Conservation (phyloP, 1,284 basidiomycete species). For the Exobasidium rhododendri region DNA sequence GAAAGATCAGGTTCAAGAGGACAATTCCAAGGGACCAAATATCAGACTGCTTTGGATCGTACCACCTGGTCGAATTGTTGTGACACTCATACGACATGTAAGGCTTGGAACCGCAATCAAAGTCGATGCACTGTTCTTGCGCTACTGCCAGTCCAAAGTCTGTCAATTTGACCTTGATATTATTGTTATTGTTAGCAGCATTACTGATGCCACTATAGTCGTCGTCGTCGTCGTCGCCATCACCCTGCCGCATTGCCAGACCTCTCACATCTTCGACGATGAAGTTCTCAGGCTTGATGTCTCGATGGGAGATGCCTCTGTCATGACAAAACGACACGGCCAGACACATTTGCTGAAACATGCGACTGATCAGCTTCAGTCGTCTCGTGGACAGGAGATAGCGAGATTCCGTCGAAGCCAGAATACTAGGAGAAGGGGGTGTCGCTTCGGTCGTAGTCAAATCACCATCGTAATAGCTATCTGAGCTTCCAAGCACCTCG, state of each 20-base stretch:
- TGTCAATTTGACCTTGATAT: conserved; percentile 77
- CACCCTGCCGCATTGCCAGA: too few relatives aligned
- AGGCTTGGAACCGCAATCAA: conserved; percentile 96
- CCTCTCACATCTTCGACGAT: conserved; percentile 54
- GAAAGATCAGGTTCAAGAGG: conserved; percentile 97
- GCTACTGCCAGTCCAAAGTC: conserved; percentile 95
- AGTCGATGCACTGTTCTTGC: conserved; percentile 82
- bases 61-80: conserved; percentile 90
- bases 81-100: conserved; percentile 99
- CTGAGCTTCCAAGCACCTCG: conserved; percentile 8
- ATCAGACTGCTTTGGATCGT: conserved; percentile 89
- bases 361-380: conserved; percentile 84
- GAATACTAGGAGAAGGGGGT: conserved; percentile 86
- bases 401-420: conserved; percentile 70
- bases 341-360: conserved; percentile 98
- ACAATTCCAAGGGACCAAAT: conserved; percentile 99
- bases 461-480: conserved; percentile 12
- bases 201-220: neutral
- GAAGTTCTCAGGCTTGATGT: conserved; percentile 80
- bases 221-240: neutral
- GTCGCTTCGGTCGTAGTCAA: conserved; percentile 31
- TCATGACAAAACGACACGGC: conserved; percentile 95
- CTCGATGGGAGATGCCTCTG: conserved; percentile 85
- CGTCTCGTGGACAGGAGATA: conserved; percentile 80
- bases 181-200: conserved; percentile 14